Evolutionary conservation across 441 rosid genomes (phyloP), one percentile per base, ranked within the genome.

Genomic region (Syzygium malaccense): DNA sequence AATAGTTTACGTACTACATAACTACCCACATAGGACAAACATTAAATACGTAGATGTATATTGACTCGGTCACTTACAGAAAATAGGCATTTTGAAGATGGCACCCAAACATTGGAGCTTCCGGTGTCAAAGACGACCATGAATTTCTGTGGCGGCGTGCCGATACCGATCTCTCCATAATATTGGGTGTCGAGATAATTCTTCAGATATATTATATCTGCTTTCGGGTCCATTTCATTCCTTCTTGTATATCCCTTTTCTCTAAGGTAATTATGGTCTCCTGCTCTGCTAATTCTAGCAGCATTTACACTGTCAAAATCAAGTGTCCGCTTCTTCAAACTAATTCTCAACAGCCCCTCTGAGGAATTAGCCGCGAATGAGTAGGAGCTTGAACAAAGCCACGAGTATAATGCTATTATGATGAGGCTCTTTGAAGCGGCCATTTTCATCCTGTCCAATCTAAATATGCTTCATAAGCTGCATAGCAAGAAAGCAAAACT

Each of bases 101-200:
- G 97, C 32, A 95, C 94, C 96, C 97, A 95, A 75, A 95, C 90
- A 89, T 94, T 94, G 89, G 96, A 92, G 94, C 93, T 94, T 23
- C 93, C 96, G 25, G 97, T 94, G 86, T 95, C 96, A 85, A 95
- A 94, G 53, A 95, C 89, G 79, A 94, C 94, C 45, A 90, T 86
- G 92, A 94, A 94, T 64, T 87, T 92, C 88, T 95, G 96, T 8
- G 96, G 93, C 20, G 97, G 96, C 4, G 97, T 91, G 37, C 97
- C 96, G 57, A 96, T 93, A 64, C 95, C 98, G 87, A 97, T 93
- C 95, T 97, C 97, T 88, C 98, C 99, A 88, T 95, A 97, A 90
- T 97, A 97, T 91, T 97, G 99, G 83, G 93, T 91, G 87, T 94
- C 98, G 20, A 94, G 91, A 91, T 95, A 97, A 88, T 96, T 95